Base-by-base conservation (phyloP, 306 rosid species). In the Ochetophila trinervis region DNA sequence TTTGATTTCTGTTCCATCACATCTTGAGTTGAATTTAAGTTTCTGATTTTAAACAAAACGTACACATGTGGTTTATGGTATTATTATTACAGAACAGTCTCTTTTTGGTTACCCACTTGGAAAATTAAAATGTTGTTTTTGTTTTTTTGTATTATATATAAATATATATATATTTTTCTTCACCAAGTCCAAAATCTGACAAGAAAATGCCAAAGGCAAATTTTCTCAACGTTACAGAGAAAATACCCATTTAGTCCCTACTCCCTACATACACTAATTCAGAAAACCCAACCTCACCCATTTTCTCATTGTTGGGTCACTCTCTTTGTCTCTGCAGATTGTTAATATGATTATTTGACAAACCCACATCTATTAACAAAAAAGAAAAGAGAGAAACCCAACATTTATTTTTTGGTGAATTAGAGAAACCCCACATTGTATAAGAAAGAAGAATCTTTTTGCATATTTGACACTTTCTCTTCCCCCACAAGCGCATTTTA, bases 171-270 rank as follows among this genome's bases (percentile, higher is more conserved):
- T 6, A 16, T 37, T 62, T 50, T 11, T 47, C 63, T 22, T 49
- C 67, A 40, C 16, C 67, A 59, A 70, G 55, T 55, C 77, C 75
- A 60, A 68, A 37, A 56, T 71, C 87, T 79, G 86, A 86, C 86
- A 83, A 60, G 80, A 76, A 83, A 78, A 78, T 65, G 91, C 76
- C 85, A 86, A 83, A 51, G 48, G 56, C 44, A 62, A 72, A 70
- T 58, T 63, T 72, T 67, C 75, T 62, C 42, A 57, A 72, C 42
- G 75, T 34, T 64, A 70, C 54, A 32, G 17, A 32, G 17, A 59
- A 74, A 27, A 50, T 42, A 24, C 3, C 44, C 27, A 34, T 35
- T 51, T 34, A 49, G 54, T n/a, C n/a, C n/a, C n/a, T n/a, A 4
- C 3, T 74, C 68, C 47, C 69, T 48, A 37, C 65, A 65, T 24